Evolutionary conservation across 106 monocot species (phyloP).

Genomic region (Dactylorhiza incarnata): DNA sequence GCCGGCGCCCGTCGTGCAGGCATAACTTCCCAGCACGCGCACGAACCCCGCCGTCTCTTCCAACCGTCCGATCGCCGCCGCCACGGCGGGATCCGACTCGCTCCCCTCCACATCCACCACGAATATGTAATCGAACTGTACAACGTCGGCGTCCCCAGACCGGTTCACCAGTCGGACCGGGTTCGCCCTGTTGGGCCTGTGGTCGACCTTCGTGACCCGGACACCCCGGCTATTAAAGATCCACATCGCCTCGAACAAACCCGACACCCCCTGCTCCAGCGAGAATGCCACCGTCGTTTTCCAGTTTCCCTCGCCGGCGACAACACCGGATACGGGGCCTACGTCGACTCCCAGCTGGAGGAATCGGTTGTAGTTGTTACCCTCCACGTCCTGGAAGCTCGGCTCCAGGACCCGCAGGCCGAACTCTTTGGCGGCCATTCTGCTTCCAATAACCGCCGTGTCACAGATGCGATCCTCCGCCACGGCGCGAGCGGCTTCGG

Average conservation of each 20-base stretch:
- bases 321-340: background rate
- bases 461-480: constrained; percentile 37
- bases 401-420: constrained; percentile 33
- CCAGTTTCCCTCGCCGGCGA: background rate
- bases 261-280: constrained; percentile 46
- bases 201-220: constrained; percentile 38
- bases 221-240: constrained; percentile 49
- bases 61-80: constrained; percentile 17
- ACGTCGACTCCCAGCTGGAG: constrained; percentile 29
- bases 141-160: background rate
- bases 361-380: constrained; percentile 62
- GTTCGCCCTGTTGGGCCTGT: constrained; percentile 46
- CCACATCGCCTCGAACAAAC: constrained; percentile 50
- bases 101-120: constrained; percentile 44
- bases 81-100: constrained; percentile 23
- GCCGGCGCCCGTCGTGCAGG: background rate
- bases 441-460: constrained; percentile 61
- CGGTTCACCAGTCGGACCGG: constrained; percentile 33
- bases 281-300: constrained; percentile 69
- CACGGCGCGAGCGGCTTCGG: constrained; percentile 39
- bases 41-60: constrained; percentile 36
- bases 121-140: constrained; percentile 43
- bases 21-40: constrained; percentile 47
- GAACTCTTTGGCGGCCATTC: constrained; percentile 54
- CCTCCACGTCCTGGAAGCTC: constrained; percentile 42